Evolutionary conservation across 2,329 filamentous ascomycete species (phyloP).

Genomic region (Tolypocladium paradoxum): DNA sequence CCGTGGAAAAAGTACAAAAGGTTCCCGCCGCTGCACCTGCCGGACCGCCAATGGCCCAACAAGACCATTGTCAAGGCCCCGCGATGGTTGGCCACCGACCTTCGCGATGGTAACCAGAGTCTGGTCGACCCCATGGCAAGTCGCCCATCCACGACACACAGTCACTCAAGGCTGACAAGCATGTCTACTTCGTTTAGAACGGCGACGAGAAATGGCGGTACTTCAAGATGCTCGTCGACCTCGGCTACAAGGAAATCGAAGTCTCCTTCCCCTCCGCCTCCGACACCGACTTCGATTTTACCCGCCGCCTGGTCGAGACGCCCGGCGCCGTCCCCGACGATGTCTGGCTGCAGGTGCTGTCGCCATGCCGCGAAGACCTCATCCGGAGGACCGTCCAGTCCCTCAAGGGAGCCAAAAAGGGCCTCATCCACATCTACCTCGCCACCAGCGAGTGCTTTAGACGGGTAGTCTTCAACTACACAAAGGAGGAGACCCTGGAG

Average conservation of each 20-base stretch:
- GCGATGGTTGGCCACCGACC: conserved; percentile 79
- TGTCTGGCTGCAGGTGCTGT: conserved; percentile 84
- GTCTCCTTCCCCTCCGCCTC: conserved; percentile 92
- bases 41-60: conserved; percentile 71
- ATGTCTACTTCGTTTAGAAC: conserved; percentile 43
- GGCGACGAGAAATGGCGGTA: conserved; percentile 91
- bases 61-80: conserved; percentile 76
- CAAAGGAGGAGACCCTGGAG: conserved; percentile 69
- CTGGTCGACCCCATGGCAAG: conserved; percentile 82
- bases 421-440: conserved; percentile 89
- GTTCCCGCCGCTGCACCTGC: conserved; percentile 49
- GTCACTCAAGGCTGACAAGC: background rate
- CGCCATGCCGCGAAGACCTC: conserved; percentile 83
- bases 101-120: conserved; percentile 86
- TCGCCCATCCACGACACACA: background rate
- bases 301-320: conserved; percentile 73
- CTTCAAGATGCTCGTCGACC: conserved; percentile 85
- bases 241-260: conserved; percentile 97
- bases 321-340: conserved; percentile 77
- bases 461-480: conserved; percentile 78
- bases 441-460: conserved; percentile 95
- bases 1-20: conserved; percentile 67
- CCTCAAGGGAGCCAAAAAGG: conserved; percentile 81
- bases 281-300: conserved; percentile 94
- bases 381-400: conserved; percentile 85